Evolutionary conservation across 306 rosid genomes (phyloP).

Genomic region (Begonia masoniana): DNA sequence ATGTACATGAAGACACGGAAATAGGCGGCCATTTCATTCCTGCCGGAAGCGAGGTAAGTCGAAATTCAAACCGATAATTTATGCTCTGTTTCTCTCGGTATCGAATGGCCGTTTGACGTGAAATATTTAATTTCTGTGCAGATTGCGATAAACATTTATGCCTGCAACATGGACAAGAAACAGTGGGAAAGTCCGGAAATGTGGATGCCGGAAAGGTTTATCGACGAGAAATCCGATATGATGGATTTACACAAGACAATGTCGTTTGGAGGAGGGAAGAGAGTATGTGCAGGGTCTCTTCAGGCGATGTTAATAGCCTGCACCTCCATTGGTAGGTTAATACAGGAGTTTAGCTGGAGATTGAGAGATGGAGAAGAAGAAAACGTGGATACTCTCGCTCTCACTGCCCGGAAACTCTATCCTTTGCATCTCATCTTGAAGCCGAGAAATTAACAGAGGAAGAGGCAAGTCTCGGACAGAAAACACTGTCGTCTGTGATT

Average conservation of each 20-base stretch:
- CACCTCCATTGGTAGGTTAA: conserved; percentile 52
- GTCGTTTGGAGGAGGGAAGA: conserved; percentile 96
- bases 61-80: no score
- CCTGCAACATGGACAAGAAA: conserved; percentile 70
- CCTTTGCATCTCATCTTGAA: neutral
- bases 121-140: conserved; percentile 9
- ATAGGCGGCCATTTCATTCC: conserved; percentile 72
- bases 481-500: no score
- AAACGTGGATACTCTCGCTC: neutral
- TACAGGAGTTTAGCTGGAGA: conserved; percentile 37
- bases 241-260: conserved; percentile 72
- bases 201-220: conserved; percentile 88
- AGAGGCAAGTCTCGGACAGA: no score
- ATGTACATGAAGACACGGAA: conserved; percentile 68
- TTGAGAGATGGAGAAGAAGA: neutral
- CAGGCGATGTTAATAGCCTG: conserved; percentile 60
- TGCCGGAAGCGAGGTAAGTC: conserved; percentile 66
- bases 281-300: conserved; percentile 80
- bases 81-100: no score
- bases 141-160: conserved; percentile 84
- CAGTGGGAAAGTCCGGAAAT: conserved; percentile 58
- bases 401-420: neutral
- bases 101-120: no score
- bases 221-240: conserved; percentile 44
- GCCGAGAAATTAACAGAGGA: neutral